Evolutionary conservation across 345 rosid species (phyloP).

Genomic region (Murraya koenigii): DNA sequence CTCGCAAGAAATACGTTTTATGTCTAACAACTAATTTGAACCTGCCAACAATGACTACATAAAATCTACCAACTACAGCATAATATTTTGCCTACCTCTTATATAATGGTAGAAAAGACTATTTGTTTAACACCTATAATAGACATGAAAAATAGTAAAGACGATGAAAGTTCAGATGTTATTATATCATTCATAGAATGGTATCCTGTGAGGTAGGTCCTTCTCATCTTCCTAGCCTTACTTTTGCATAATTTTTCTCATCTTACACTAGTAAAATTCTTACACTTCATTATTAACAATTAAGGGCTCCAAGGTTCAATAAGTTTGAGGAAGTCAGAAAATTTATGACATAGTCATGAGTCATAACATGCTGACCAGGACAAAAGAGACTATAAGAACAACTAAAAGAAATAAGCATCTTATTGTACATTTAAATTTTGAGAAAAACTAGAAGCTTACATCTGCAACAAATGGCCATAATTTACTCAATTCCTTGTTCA

Average conservation of each 20-base stretch:
- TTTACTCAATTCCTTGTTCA: constrained; percentile 90
- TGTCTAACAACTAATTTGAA: not conserved
- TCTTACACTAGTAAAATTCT: constrained; percentile 2
- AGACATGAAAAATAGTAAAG: not conserved
- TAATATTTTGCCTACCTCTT: not conserved
- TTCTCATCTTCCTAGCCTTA: not conserved
- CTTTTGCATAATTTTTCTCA: constrained; percentile 11
- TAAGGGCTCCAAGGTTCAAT: not conserved
- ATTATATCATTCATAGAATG: not conserved
- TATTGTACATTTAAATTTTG: not conserved
- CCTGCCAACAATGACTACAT: not conserved
- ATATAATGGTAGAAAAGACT: not conserved
- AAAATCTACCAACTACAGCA: not conserved
- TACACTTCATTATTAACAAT: not conserved
- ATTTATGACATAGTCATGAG: not conserved
- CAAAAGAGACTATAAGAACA: not conserved
- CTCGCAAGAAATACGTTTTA: not conserved
- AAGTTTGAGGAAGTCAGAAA: not conserved
- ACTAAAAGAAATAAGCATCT: constrained; percentile 2
- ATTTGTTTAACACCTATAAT: not conserved
- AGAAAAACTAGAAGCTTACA: constrained; percentile 44
- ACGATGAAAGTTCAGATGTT: too few relatives aligned
- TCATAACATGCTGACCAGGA: not conserved
- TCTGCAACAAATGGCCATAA: constrained; percentile 98
- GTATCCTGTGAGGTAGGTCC: not conserved